Evolutionary conservation across 768 basidiomycete species (phyloP).

Genomic region (Hysterangium stoloniferum): DNA sequence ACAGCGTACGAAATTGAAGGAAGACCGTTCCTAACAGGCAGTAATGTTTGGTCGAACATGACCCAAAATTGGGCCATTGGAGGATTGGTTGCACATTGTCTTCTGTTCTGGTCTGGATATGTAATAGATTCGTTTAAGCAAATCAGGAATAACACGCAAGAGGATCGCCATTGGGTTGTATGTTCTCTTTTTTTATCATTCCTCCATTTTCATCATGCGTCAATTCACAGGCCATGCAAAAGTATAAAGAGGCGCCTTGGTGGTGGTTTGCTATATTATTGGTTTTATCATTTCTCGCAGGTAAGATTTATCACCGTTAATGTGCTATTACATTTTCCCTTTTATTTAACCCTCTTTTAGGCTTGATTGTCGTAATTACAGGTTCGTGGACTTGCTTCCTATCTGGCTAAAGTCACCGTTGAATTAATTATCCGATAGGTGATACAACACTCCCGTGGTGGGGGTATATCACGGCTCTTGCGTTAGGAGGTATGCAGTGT

Average conservation of each 20-base stretch:
- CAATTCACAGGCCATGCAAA: conserved; percentile 39
- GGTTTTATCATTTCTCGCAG: conserved; percentile 45
- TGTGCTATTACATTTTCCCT: neutral
- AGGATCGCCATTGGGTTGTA: conserved; percentile 52
- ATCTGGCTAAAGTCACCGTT: neutral
- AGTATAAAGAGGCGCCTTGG: conserved; percentile 53
- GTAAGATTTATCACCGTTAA: conserved; percentile 24
- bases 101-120: conserved; percentile 52
- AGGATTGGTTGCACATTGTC: conserved; percentile 46
- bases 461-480: conserved; percentile 50
- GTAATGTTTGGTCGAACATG: conserved; percentile 45
- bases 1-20: conserved; percentile 46
- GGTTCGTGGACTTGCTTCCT: neutral
- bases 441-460: conserved; percentile 57
- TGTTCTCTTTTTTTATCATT: neutral
- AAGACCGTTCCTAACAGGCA: conserved; percentile 41
- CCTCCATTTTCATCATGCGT: neutral
- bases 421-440: conserved; percentile 27
- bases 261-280: conserved; percentile 52
- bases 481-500: conserved; percentile 34
- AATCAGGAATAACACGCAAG: conserved; percentile 36
- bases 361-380: conserved; percentile 43
- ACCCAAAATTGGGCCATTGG: conserved; percentile 48
- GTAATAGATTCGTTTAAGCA: conserved; percentile 43
- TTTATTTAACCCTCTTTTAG: conserved; percentile 20